Conservation (phyloP, 1,284 basidiomycete species). For the Sphagnurus paluster region DNA sequence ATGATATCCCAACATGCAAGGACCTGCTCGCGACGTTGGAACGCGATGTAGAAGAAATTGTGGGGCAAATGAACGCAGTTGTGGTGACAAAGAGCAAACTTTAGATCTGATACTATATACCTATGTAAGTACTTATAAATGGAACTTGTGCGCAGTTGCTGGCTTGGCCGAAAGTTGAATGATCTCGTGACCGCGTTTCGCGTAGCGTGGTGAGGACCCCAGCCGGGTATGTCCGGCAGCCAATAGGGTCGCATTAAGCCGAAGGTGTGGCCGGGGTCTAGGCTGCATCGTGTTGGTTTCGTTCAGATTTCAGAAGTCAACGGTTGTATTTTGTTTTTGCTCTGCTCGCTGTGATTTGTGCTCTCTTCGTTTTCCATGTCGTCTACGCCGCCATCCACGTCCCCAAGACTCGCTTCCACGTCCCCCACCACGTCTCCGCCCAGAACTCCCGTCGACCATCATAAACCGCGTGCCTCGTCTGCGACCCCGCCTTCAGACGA, state of each 20-base stretch:
- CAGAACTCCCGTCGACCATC: constrained; percentile 35
- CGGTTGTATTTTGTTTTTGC: constrained; percentile 22
- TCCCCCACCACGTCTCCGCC: constrained; percentile 33
- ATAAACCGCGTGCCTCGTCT: constrained; percentile 27
- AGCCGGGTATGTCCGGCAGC: constrained; percentile 11
- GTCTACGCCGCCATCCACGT: constrained; percentile 29
- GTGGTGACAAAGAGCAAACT: constrained; percentile 46
- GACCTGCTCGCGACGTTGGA: constrained; percentile 75
- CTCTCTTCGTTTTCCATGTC: constrained; percentile 24
- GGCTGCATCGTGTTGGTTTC: constrained; percentile 28
- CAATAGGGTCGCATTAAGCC: constrained; percentile 15
- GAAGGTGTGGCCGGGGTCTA: constrained; percentile 25
- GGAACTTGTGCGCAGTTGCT: background rate
- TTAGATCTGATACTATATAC: constrained; percentile 29
- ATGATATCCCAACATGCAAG: constrained; percentile 85
- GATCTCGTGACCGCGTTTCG: constrained; percentile 20
- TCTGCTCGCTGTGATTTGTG: constrained; percentile 28
- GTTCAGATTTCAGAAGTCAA: constrained; percentile 14
- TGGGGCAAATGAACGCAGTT: constrained; percentile 51
- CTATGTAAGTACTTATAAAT: background rate
- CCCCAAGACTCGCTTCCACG: constrained; percentile 22
- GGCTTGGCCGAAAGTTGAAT: background rate
- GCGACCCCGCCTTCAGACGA: constrained; percentile 54
- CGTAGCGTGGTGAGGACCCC: constrained; percentile 13
- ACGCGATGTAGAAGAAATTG: constrained; percentile 73